phyloP scores from a whole-genome alignment of 2,329 filamentous ascomycete genomes.

The Cercospora janseana region DNA sequence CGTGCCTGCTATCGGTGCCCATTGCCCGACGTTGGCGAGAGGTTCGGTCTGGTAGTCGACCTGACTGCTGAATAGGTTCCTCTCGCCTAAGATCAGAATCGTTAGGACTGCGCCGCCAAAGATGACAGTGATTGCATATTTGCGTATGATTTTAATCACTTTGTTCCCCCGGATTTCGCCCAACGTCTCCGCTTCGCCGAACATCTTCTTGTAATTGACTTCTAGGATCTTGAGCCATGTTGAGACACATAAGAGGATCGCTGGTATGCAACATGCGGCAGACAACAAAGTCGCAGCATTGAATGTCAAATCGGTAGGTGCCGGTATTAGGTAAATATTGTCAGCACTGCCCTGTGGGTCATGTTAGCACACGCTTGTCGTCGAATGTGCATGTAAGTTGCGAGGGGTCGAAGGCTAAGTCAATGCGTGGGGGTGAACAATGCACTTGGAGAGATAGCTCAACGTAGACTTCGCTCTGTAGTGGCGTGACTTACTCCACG shows the following conservation, averaged over 20 bases:
- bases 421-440: too few species aligned
- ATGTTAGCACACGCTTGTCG: too few species aligned
- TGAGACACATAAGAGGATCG: conserved; percentile 59
- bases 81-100: conserved; percentile 61
- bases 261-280: conserved; percentile 64
- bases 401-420: too few species aligned
- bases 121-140: conserved; percentile 55
- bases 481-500: too few species aligned
- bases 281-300: conserved; percentile 60
- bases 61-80: conserved; percentile 60
- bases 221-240: conserved; percentile 65
- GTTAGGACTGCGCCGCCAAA: conserved; percentile 59
- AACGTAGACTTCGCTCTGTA: too few species aligned
- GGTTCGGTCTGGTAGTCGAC: conserved; percentile 62
- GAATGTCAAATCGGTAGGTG: conserved; percentile 56
- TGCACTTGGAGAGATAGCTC: too few species aligned
- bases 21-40: conserved; percentile 60
- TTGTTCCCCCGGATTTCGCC: conserved; percentile 12
- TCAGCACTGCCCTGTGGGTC: conserved; percentile 57
- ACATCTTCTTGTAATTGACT: conserved; percentile 57
- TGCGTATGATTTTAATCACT: conserved; percentile 13
- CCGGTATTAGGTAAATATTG: conserved; percentile 63
- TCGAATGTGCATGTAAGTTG: too few species aligned
- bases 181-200: conserved; percentile 36
- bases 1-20: conserved; percentile 60